A percentile compares a stretch with the other conserved stretches of the same genome.
Conservation (phyloP, 345 rosid genomes). For the Populus pruinosa region DNA sequence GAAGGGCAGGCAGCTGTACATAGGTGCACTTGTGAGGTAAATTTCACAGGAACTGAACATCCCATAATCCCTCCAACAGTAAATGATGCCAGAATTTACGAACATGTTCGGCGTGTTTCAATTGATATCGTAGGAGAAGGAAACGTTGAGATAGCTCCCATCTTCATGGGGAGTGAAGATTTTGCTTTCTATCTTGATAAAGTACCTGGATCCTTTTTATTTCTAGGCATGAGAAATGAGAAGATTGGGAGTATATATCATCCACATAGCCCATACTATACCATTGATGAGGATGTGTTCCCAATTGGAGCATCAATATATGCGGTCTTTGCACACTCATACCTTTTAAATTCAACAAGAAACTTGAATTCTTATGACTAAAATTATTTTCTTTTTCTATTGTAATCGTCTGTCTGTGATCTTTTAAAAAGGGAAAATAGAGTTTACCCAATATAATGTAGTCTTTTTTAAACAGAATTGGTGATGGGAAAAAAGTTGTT, state of each 20-base stretch:
- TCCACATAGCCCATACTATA: constrained; percentile 52
- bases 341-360: constrained; percentile 24
- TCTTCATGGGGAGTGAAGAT: constrained; percentile 60
- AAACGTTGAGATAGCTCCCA: constrained; percentile 35
- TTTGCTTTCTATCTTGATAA: constrained; percentile 49
- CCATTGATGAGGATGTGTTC: constrained; percentile 53
- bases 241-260: constrained; percentile 30
- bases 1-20: constrained; percentile 51
- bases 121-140: constrained; percentile 44
- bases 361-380: not conserved
- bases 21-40: constrained; percentile 47
- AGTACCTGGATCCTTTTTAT: constrained; percentile 45
- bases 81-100: constrained; percentile 37
- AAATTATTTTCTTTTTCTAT: not conserved
- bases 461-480: too few relatives aligned
- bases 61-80: constrained; percentile 50
- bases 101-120: constrained; percentile 27
- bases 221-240: constrained; percentile 45
- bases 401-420: not conserved
- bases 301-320: constrained; percentile 53
- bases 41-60: constrained; percentile 40
- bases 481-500: too few relatives aligned
- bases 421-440: not conserved
- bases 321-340: constrained; percentile 47
- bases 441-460: too few relatives aligned